Evolutionary conservation across 345 rosid genomes (phyloP).

Genomic region (Combretum micranthum): DNA sequence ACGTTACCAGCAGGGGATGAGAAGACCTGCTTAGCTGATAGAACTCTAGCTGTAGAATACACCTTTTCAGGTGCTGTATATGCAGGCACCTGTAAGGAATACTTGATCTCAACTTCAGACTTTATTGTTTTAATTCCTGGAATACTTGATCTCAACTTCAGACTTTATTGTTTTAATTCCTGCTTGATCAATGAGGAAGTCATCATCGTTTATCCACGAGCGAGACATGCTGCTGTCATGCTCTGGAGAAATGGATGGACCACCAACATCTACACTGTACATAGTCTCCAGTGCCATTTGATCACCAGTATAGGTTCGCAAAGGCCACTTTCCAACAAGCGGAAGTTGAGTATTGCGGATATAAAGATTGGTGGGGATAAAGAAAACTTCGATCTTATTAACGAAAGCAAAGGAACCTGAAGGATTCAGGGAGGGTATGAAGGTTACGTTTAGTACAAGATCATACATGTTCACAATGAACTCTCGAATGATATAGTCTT

Average conservation of each 20-base stretch:
- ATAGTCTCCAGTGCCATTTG: conserved; percentile 10
- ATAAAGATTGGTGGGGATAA: conserved; percentile 20
- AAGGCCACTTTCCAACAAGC: too few relatives aligned
- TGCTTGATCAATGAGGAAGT: background rate
- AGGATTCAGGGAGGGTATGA: conserved; percentile 9
- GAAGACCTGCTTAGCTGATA: background rate
- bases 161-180: background rate
- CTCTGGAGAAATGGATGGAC: background rate
- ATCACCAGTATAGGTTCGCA: background rate
- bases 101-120: too few relatives aligned
- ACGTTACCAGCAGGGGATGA: background rate
- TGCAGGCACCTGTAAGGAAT: conserved; percentile 5
- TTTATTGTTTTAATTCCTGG: too few relatives aligned
- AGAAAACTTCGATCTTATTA: conserved; percentile 27
- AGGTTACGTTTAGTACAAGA: conserved; percentile 7
- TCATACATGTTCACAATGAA: conserved; percentile 10
- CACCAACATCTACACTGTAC: conserved; percentile 24
- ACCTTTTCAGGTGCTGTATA: conserved; percentile 21
- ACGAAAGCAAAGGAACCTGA: conserved; percentile 18
- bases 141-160: conserved; percentile 4
- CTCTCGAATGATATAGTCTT: conserved; percentile 3
- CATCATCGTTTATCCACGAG: conserved; percentile 14
- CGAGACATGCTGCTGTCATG: conserved; percentile 22
- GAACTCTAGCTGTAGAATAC: conserved; percentile 18
- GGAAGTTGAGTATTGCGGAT: too few relatives aligned